phyloP scores from a whole-genome alignment of 1,139 yeast genomes.

The Arxiozyma slooffiae region DNA sequence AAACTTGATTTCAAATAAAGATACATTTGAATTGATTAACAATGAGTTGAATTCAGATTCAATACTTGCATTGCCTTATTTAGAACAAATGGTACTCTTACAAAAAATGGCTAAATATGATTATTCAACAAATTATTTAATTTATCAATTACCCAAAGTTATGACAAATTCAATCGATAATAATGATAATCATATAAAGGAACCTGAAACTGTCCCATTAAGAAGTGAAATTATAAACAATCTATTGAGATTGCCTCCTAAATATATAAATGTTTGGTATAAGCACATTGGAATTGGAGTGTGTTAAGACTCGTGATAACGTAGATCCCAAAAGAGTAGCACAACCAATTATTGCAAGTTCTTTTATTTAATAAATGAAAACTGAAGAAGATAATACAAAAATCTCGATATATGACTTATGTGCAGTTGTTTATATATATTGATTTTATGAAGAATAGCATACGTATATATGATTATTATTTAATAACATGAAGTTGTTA shows the following conservation, averaged over 20 bases:
- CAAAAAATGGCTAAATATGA: constrained; percentile 22
- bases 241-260: constrained; percentile 16
- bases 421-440: neutral
- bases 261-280: constrained; percentile 28
- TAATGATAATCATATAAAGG: constrained; percentile 21
- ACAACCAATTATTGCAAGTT: constrained; percentile 13
- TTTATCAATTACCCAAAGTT: constrained; percentile 27
- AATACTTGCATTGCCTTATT: constrained; percentile 28
- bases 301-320: constrained; percentile 9
- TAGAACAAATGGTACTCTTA: constrained; percentile 31
- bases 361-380: constrained; percentile 7
- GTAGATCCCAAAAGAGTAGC: constrained; percentile 4
- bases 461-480: no score
- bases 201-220: constrained; percentile 27
- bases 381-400: neutral
- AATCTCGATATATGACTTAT: neutral
- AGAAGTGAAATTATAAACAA: constrained; percentile 27
- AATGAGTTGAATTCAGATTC: constrained; percentile 17
- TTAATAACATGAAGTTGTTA: no score
- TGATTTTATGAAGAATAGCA: neutral
- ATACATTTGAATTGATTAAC: constrained; percentile 21
- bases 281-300: constrained; percentile 22
- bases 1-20: constrained; percentile 21
- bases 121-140: constrained; percentile 22
- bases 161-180: constrained; percentile 30